Evolutionary conservation across 192 early-diverging fungal species (phyloP).

Genomic region (Linnemannia exigua): DNA sequence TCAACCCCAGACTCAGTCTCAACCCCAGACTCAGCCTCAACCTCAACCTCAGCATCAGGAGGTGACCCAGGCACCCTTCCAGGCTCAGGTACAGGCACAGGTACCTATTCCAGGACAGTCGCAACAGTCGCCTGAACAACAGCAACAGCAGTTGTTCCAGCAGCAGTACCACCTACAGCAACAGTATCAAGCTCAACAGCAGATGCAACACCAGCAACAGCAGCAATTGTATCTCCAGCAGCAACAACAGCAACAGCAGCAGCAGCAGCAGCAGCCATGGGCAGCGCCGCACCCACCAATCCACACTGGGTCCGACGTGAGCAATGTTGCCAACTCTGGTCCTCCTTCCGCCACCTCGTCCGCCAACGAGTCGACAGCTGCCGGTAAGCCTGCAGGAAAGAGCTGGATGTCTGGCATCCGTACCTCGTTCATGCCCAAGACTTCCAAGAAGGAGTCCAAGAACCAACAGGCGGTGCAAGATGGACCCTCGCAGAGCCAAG

Average conservation of each 20-base stretch:
- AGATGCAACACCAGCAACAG: conserved; percentile 21
- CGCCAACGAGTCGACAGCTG: conserved; percentile 16
- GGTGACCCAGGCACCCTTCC: not conserved
- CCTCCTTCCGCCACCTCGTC: conserved; percentile 26
- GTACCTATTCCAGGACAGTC: not conserved
- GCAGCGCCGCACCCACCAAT: conserved; percentile 15
- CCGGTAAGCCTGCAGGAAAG: conserved; percentile 33
- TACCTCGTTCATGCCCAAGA: conserved; percentile 22
- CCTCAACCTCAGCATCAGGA: conserved; percentile 9
- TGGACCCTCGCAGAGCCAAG: not conserved
- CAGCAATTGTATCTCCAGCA: conserved; percentile 11
- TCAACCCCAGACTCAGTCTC: not conserved
- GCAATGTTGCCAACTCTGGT: not conserved
- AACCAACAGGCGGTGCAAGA: conserved; percentile 7
- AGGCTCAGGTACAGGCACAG: conserved; percentile 13
- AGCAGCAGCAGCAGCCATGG: conserved; percentile 32
- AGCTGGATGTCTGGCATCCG: conserved; percentile 34
- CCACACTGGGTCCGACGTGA: conserved; percentile 18
- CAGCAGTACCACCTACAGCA: conserved; percentile 3
- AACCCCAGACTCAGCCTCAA: conserved; percentile 7
- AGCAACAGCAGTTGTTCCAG: conserved; percentile 9
- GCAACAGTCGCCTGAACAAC: conserved; percentile 16
- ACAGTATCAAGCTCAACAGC: conserved; percentile 26
- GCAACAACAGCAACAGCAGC: conserved; percentile 7
- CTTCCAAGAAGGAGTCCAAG: conserved; percentile 27